phyloP scores from a whole-genome alignment of 164 flowering plant genomes.

The Houttuynia cordata region DNA sequence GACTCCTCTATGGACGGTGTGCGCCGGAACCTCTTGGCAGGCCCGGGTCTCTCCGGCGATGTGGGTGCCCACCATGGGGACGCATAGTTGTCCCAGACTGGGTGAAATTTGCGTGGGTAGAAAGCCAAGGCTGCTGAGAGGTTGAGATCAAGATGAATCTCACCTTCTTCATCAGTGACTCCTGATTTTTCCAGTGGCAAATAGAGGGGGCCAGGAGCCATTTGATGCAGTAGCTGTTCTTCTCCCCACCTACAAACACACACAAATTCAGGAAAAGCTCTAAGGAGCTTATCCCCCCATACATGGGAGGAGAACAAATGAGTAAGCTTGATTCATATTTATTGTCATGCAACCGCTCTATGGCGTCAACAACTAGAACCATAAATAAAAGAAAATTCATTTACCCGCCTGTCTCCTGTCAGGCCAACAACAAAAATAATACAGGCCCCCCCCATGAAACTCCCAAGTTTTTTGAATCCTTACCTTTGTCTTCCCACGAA shows the following conservation, averaged over 20 bases:
- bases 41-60: conserved; percentile 6
- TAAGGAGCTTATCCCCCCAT: background rate
- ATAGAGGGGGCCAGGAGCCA: conserved; percentile 15
- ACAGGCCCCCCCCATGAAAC: background rate
- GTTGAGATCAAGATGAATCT: conserved; percentile 7
- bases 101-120: conserved; percentile 10
- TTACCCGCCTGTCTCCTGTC: background rate
- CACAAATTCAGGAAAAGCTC: conserved; percentile 13
- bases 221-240: background rate
- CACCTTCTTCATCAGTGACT: background rate
- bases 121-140: conserved; percentile 15
- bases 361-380: background rate
- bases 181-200: no score
- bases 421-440: background rate
- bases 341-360: background rate
- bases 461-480: background rate
- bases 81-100: conserved; percentile 7
- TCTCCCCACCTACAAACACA: background rate
- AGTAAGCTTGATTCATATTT: no score
- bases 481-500: background rate
- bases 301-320: background rate
- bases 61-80: conserved; percentile 5
- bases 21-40: conserved; percentile 11
- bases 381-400: no score
- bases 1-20: conserved; percentile 15